These are phyloP conservation scores for Fusarium stilboides DNA, from an alignment of 2,329 filamentous ascomycete genomes.

Conservation along the genomic window DNA sequence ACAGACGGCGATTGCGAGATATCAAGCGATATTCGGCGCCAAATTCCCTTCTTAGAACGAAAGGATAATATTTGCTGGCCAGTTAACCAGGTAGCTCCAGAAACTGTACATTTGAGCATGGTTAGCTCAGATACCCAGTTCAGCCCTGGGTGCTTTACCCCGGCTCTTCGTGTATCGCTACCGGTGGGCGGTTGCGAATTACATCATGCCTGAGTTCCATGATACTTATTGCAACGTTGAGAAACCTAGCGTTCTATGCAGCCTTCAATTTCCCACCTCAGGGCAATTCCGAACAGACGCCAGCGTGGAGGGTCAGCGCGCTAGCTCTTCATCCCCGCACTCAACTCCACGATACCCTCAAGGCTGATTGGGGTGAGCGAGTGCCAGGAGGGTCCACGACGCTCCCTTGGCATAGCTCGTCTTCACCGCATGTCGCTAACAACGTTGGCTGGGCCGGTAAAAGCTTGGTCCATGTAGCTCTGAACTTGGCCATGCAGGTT, in stretches of 20 bases:
- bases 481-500: slow-evolving; percentile 41
- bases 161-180: slow-evolving; percentile 1
- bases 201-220: slow-evolving; percentile 31
- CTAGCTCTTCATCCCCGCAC: slow-evolving; percentile 45
- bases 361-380: slow-evolving; percentile 40
- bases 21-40: slow-evolving; percentile 1
- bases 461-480: slow-evolving; percentile 27
- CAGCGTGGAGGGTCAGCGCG: slow-evolving; percentile 24
- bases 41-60: background rate
- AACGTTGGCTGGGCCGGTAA: slow-evolving; percentile 16
- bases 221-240: slow-evolving; percentile 41
- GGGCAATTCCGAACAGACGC: slow-evolving; percentile 38
- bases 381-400: slow-evolving; percentile 25
- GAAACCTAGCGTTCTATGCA: slow-evolving; percentile 4
- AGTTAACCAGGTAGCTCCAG: background rate
- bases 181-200: slow-evolving; percentile 15
- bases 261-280: slow-evolving; percentile 2
- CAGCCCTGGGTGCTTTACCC: slow-evolving; percentile 8
- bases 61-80: background rate
- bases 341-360: slow-evolving; percentile 44
- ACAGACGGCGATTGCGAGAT: slow-evolving; percentile 1
- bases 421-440: slow-evolving; percentile 49
- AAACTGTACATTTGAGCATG: slow-evolving; percentile 18
- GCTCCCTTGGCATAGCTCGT: slow-evolving; percentile 26
- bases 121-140: slow-evolving; percentile 1